Base-by-base conservation (phyloP, 768 basidiomycete species). In the Suillus sp. region DNA sequence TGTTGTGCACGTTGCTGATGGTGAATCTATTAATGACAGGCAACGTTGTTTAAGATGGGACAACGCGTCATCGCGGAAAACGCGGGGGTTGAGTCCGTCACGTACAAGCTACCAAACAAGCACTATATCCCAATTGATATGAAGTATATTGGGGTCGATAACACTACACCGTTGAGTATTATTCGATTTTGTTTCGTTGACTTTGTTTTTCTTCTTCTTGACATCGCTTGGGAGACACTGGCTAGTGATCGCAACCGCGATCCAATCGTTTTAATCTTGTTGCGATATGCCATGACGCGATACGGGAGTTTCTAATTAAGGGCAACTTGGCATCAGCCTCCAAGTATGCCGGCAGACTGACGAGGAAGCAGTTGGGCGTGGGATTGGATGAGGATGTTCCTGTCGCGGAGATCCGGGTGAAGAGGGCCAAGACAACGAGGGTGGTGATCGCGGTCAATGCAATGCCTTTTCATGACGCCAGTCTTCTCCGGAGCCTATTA, bases 91-190 rank as follows among this genome's bases (percentile, higher is more conserved):
- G 72, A 81, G 48, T 75, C 75, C 2, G 89, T 92, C 37, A 81
- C 82, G 16, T 97, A 96, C 76, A 75, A 78, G 48, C 81, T 97
- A 3, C 96, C 96, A 2, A 99, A 99, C 81, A 93, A 95, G 78
- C 96, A 97, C 72, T 98, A 96, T 74, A 85, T 97, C 68, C 91
- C 92, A 0, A 92, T 95, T 54, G 86, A 92, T 74, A 90, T 94
- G 87, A 76, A 75, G 60, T 92, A 92, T 64, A 77, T 90, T 50
- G 86, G 85, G 2, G 72, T 90, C 10, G 90, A 92, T 68, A 93
- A 93, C 70, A 66, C 83, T 43, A 86, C 85, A 2, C 87, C 88
- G 88, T 90, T 62, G 70, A 71, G 78, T 79, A 54, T 32, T 43
- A n/a, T 66, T 67, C 69, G 25, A 59, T 42, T 55, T 10, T 60